These are phyloP conservation scores for Cyclotella distinguenda DNA, from an alignment of 108 stramenopile species.

Conservation along the genomic window DNA sequence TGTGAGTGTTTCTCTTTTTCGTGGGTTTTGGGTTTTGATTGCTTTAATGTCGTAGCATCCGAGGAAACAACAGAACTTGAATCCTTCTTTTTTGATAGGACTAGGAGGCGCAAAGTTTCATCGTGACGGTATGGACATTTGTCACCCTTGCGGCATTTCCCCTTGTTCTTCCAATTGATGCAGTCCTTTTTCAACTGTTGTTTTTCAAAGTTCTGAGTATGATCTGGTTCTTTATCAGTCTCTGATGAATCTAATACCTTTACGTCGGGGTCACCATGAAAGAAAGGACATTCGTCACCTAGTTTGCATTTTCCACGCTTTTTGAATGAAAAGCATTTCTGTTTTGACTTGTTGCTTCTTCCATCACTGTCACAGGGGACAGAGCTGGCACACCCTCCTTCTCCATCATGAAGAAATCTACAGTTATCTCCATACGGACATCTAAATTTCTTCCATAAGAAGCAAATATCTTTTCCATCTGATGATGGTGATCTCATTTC, in stretches of 20 bases:
- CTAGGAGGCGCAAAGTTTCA: constrained; percentile 40
- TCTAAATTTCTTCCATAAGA: constrained; percentile 59
- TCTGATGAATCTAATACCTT: constrained; percentile 6
- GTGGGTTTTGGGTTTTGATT: constrained; percentile 14
- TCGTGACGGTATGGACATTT: constrained; percentile 70
- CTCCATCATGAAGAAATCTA: constrained; percentile 73
- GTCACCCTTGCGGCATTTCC: constrained; percentile 73
- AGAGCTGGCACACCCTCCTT: constrained; percentile 53
- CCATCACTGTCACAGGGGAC: neutral
- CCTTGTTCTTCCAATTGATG: constrained; percentile 84
- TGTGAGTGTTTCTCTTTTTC: constrained; percentile 57
- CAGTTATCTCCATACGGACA: constrained; percentile 76
- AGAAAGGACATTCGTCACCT: constrained; percentile 72
- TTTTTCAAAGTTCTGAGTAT: constrained; percentile 10
- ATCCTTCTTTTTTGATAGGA: constrained; percentile 48
- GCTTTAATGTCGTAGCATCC: constrained; percentile 1
- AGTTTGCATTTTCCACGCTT: constrained; percentile 64
- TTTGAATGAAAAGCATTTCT: constrained; percentile 72
- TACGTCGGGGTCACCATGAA: constrained; percentile 52
- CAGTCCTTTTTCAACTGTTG: constrained; percentile 51
- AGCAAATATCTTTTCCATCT: constrained; percentile 53
- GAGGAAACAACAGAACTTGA: constrained; percentile 9
- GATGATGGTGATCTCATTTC: neutral
- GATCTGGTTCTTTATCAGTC: too few relatives aligned
- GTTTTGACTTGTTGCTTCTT: constrained; percentile 33